Conservation (phyloP, 2,329 filamentous ascomycete genomes). For the Penicillium sp. region DNA sequence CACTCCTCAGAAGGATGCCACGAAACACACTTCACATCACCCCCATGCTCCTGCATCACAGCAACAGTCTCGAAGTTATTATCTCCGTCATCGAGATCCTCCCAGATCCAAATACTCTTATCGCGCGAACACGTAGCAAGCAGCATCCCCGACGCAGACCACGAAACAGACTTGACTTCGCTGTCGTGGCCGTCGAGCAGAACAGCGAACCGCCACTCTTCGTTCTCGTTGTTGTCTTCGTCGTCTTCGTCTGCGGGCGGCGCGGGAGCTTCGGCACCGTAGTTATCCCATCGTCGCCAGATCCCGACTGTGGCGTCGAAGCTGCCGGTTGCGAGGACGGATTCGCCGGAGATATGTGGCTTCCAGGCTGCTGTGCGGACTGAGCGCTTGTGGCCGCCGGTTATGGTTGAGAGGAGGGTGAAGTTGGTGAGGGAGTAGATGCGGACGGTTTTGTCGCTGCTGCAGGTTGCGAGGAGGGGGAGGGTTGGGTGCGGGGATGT, state of each 20-base stretch:
- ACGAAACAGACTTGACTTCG: conserved; percentile 83
- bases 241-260: conserved; percentile 39
- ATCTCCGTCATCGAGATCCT: conserved; percentile 80
- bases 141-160: conserved; percentile 66
- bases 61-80: conserved; percentile 98
- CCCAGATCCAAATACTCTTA: conserved; percentile 98
- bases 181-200: conserved; percentile 94
- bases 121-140: conserved; percentile 90
- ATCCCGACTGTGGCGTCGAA: conserved; percentile 91
- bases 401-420: conserved; percentile 74
- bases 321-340: conserved; percentile 85
- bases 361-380: conserved; percentile 90
- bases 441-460: conserved; percentile 81
- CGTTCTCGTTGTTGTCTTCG: conserved; percentile 58
- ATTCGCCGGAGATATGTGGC: conserved; percentile 65
- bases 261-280: conserved; percentile 17
- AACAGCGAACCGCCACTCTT: conserved; percentile 90
- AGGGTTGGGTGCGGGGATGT: conserved; percentile 82
- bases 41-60: conserved; percentile 90
- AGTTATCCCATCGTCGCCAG: conserved; percentile 68
- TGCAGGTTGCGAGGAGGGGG: conserved; percentile 85
- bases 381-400: conserved; percentile 86
- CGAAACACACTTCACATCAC: conserved; percentile 89
- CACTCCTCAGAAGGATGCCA: conserved; percentile 85
- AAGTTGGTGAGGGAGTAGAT: conserved; percentile 86